Evolutionary conservation across 805 yeast genomes (phyloP).

Genomic region (Metschnikowia kofuensis): DNA sequence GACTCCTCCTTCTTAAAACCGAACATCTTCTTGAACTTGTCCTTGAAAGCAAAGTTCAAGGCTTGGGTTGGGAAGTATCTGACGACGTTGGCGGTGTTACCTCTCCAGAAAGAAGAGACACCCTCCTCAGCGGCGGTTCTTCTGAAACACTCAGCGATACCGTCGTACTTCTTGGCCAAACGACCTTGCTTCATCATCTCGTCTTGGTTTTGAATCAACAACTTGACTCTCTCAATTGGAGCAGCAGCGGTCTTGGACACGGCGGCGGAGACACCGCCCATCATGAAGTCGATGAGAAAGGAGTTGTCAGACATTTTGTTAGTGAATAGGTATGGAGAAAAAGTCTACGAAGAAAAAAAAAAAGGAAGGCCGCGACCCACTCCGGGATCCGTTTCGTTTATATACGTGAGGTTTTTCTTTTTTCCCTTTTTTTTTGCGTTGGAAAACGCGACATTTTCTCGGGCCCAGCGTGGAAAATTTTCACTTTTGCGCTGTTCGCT

Average conservation of each 20-base stretch:
- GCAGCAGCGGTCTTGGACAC: constrained; percentile 98
- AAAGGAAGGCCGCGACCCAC: constrained; percentile 3
- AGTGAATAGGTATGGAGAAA: constrained; percentile 14
- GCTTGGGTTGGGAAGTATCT: constrained; percentile 99
- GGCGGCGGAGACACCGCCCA: constrained; percentile 99
- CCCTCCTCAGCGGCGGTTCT: constrained; percentile 96
- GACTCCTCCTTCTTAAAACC: constrained; percentile 96
- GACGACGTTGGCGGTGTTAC: constrained; percentile 98
- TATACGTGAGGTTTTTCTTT: constrained; percentile 12
- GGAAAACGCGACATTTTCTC: constrained; percentile 12
- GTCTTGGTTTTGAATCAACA: constrained; percentile 95
- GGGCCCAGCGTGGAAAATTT: constrained; percentile 12
- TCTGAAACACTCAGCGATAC: constrained; percentile 90
- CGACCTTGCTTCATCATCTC: constrained; percentile 98
- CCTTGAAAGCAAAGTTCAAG: constrained; percentile 97
- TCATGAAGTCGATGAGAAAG: constrained; percentile 57
- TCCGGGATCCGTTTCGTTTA: constrained; percentile 16
- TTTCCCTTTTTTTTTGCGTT: constrained; percentile 9
- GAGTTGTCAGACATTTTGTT: constrained; percentile 23
- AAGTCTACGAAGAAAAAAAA: constrained; percentile 15
- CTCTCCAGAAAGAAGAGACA: constrained; percentile 94
- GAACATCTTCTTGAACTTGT: constrained; percentile 90
- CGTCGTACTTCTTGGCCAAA: constrained; percentile 78
- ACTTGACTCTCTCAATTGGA: constrained; percentile 95
- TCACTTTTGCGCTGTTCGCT: constrained; percentile 10